Conservation (phyloP, 2,329 filamentous ascomycete genomes). For the Calonectria pauciramosa region DNA sequence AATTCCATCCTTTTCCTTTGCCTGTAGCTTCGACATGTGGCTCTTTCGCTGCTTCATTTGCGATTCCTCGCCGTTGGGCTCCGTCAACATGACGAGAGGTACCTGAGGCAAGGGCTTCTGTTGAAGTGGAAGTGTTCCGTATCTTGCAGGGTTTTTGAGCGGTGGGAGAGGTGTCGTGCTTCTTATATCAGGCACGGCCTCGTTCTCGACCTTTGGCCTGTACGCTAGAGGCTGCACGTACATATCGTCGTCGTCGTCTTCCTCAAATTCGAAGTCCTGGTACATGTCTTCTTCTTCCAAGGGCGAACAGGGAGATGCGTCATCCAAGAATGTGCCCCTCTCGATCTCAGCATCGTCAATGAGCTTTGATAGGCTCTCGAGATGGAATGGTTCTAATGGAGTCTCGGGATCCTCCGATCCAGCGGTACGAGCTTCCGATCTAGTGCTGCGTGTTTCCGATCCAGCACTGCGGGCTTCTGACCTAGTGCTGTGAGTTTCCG, state of each 20-base stretch:
- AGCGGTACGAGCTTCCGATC: slow-evolving; percentile 28
- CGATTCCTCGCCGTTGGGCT: slow-evolving; percentile 26
- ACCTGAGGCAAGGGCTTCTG: not conserved
- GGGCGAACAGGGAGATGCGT: slow-evolving; percentile 21
- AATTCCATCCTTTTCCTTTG: slow-evolving; percentile 58
- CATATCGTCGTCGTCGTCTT: slow-evolving; percentile 13
- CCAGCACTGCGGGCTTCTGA: slow-evolving; percentile 32
- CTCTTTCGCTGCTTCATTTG: slow-evolving; percentile 16
- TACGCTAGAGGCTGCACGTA: slow-evolving; percentile 17
- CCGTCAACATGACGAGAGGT: slow-evolving; percentile 21
- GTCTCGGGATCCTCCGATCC: slow-evolving; percentile 49
- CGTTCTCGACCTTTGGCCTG: slow-evolving; percentile 13
- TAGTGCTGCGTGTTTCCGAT: not conserved
- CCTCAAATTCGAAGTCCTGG: slow-evolving; percentile 40
- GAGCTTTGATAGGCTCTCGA: slow-evolving; percentile 61
- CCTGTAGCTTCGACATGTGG: slow-evolving; percentile 31
- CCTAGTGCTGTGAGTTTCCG: slow-evolving; percentile 39
- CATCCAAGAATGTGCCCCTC: slow-evolving; percentile 21
- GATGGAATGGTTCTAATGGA: slow-evolving; percentile 64
- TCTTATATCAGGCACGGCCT: not conserved
- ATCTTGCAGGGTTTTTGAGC: slow-evolving; percentile 39
- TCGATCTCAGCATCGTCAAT: slow-evolving; percentile 54
- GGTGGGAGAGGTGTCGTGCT: slow-evolving; percentile 31
- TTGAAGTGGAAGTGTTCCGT: slow-evolving; percentile 18
- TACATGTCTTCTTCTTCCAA: slow-evolving; percentile 41